Base-by-base conservation (phyloP, 352 stramenopile genomes). In the Pythium scleroteichum region DNA sequence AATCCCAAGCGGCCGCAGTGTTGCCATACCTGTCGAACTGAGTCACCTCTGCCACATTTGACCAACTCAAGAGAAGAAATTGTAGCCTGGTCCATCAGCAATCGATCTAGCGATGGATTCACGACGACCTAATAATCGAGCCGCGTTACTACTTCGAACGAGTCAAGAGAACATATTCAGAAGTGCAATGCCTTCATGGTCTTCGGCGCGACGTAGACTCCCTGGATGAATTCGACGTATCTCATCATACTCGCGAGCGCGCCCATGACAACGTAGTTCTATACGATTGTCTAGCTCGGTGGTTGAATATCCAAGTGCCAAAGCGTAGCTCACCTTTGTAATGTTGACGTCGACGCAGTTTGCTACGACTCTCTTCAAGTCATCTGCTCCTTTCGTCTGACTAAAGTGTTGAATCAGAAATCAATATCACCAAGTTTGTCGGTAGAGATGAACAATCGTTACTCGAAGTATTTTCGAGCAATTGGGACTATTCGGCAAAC, bases 211-310 rank as follows among this genome's bases (percentile, higher is more conserved):
- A 95, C 85, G 58, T 86, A 88, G 6, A 95, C 78, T 10, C 86
- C 86, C 73, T 95, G 86, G 33, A 92, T 90, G 49, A 84, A 91
- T 62, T 95, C 87, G 29, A 94, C 71, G 67, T 95, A 95, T 62
- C 89, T 82, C 75, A 94, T 86, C 49, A 92, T 60, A 55, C 85
- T 92, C 1, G 85, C 78, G 4, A 93, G 77, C 2, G 87, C 82
- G 5, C 80, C 87, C 83, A 92, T 95, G 24, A 77, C 69, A 19
- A 95, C 78, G 52, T 95, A 93, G 41, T 94, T 92, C 87, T 95
- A 24, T 20, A 17, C 41, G 0, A 50, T n/a, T 19, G 17, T 26
- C 23, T 35, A 1, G 22, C n/a, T 17, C 4, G 19, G 8, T 48
- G 19, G 41, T 48, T 48, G n/a, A n/a, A n/a, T n/a, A n/a, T n/a